These are phyloP conservation scores for Dentipellis sp. DNA, from an alignment of 768 basidiomycete genomes.

Conservation along the genomic window DNA sequence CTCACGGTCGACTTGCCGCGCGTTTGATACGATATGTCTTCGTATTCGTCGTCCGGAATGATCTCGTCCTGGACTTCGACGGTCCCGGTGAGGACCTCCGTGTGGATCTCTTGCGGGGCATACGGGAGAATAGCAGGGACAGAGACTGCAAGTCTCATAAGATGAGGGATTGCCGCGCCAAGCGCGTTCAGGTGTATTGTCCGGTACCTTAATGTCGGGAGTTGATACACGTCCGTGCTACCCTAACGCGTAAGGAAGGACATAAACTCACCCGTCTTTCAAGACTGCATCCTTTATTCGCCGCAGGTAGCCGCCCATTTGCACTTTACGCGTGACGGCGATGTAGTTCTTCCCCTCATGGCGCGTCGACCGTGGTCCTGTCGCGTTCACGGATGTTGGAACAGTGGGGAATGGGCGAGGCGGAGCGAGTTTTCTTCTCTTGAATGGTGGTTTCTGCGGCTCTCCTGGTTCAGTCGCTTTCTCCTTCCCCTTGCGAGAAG, in stretches of 20 bases:
- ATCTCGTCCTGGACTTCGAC: conserved; percentile 74
- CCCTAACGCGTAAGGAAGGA: not conserved
- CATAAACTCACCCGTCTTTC: conserved; percentile 52
- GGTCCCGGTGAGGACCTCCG: conserved; percentile 58
- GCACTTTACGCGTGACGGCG: conserved; percentile 70
- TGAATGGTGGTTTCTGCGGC: conserved; percentile 14
- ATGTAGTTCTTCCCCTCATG: conserved; percentile 76
- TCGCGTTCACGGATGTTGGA: conserved; percentile 63
- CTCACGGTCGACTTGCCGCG: conserved; percentile 64
- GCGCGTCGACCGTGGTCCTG: conserved; percentile 72
- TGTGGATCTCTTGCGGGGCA: conserved; percentile 48
- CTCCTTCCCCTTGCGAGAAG: conserved; percentile 5
- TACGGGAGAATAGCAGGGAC: conserved; percentile 69
- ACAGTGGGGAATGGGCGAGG: conserved; percentile 72
- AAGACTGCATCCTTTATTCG: conserved; percentile 68
- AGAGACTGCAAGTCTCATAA: conserved; percentile 59
- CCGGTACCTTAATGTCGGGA: conserved; percentile 46
- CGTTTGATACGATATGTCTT: conserved; percentile 52
- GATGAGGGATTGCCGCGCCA: conserved; percentile 85
- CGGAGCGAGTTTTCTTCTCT: conserved; percentile 60
- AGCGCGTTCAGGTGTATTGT: conserved; percentile 70
- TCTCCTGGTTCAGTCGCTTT: conserved; percentile 1
- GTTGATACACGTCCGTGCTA: not conserved
- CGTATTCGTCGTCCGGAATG: conserved; percentile 63
- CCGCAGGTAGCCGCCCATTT: conserved; percentile 63